Evolutionary conservation across 345 rosid genomes (phyloP).

Genomic region (Eucalyptus regnans): DNA sequence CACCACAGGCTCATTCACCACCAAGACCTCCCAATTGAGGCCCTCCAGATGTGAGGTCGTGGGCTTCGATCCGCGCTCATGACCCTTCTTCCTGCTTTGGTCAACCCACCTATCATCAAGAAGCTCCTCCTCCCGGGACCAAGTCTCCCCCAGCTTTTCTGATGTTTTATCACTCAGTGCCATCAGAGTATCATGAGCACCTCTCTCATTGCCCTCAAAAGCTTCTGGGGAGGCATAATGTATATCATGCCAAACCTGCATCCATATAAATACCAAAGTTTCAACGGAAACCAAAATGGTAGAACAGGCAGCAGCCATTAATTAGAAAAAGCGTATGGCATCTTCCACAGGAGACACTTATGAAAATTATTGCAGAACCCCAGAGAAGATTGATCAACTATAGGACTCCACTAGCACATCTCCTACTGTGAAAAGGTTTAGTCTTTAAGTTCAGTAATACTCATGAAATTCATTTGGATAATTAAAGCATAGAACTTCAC

Average conservation of each 20-base stretch:
- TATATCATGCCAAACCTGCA: slow-evolving; percentile 50
- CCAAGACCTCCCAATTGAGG: slow-evolving; percentile 83
- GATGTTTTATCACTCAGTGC: slow-evolving; percentile 19
- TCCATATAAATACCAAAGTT: background rate
- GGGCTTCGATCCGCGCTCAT: slow-evolving; percentile 23
- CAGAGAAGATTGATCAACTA: background rate
- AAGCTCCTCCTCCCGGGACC: slow-evolving; percentile 70
- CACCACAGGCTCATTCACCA: slow-evolving; percentile 61
- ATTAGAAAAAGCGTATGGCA: background rate
- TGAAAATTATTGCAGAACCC: background rate
- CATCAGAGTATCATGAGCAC: slow-evolving; percentile 25
- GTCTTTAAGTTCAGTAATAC: background rate
- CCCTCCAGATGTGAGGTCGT: slow-evolving; percentile 67
- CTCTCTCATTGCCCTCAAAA: slow-evolving; percentile 4
- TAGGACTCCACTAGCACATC: background rate
- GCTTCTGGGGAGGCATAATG: slow-evolving; percentile 49
- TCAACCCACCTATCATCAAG: slow-evolving; percentile 89
- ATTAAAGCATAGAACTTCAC: background rate
- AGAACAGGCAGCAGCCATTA: background rate
- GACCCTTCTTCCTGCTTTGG: slow-evolving; percentile 50
- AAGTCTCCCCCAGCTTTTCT: slow-evolving; percentile 16
- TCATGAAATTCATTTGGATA: background rate
- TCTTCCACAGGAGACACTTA: background rate
- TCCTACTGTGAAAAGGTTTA: background rate
- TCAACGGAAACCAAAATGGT: background rate